Percentiles rank a stretch among this genome's conserved stretches.
Evolutionary conservation across 2,329 filamentous ascomycete species (phyloP).

Genomic region (Diaporthe citrichinensis): DNA sequence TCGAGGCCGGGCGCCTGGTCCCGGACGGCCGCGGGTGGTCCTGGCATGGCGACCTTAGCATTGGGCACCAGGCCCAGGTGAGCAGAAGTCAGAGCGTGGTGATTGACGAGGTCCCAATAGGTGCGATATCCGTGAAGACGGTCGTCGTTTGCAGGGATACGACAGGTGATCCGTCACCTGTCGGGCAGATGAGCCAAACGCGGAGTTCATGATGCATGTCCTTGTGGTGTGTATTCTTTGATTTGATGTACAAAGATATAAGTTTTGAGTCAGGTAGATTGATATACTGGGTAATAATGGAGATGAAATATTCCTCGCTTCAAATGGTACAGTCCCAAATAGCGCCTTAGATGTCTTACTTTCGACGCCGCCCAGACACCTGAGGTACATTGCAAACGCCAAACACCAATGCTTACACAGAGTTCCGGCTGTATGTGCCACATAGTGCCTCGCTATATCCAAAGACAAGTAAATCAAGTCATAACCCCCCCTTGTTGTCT

Average conservation of each 20-base stretch:
- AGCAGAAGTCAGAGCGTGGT: conserved; percentile 20
- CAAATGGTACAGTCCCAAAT: conserved; percentile 24
- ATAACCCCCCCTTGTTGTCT: neutral
- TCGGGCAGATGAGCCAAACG: neutral
- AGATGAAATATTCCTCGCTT: conserved; percentile 28
- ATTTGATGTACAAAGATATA: neutral
- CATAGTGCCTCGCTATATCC: conserved; percentile 1
- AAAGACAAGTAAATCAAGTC: neutral
- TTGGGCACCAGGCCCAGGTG: conserved; percentile 10
- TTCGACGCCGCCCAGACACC: neutral
- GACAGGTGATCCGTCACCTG: neutral
- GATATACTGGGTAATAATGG: conserved; percentile 34
- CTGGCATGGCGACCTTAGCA: neutral
- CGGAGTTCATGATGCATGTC: neutral
- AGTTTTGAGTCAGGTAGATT: conserved; percentile 10
- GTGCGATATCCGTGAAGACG: conserved; percentile 15
- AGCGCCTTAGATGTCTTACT: conserved; percentile 23
- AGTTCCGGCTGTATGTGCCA: neutral
- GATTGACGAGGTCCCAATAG: neutral
- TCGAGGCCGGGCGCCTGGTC: conserved; percentile 20
- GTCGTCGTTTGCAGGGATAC: conserved; percentile 4
- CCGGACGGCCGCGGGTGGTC: conserved; percentile 7
- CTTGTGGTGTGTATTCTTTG: neutral
- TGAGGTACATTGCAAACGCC: conserved; percentile 11
- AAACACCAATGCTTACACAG: conserved; percentile 31